A percentile compares a stretch with the other conserved stretches of the same genome.
phyloP scores from a whole-genome alignment of 257 asterid species.

The Striga asiatica region DNA sequence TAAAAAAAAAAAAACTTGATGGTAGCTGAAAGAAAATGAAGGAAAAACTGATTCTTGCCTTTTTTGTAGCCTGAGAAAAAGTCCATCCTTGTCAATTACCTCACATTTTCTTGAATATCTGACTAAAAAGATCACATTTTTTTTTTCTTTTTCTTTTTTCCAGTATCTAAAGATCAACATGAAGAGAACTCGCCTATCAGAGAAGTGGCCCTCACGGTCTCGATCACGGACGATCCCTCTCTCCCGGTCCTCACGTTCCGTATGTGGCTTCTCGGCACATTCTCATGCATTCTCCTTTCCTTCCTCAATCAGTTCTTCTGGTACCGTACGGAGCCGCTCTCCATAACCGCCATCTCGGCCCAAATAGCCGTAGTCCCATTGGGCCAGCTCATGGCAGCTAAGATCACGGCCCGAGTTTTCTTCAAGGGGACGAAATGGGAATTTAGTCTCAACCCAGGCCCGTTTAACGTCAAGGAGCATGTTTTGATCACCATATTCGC shows the following conservation, averaged over 20 bases:
- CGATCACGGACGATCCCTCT: conserved; percentile 54
- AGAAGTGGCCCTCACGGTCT: conserved; percentile 60
- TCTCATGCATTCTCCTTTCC: conserved; percentile 55
- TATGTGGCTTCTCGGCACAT: conserved; percentile 75
- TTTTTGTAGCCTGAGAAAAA: too few species aligned
- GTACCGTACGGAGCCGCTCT: conserved; percentile 71
- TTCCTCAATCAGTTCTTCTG: conserved; percentile 88
- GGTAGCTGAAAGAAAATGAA: too few species aligned
- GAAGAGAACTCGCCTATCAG: conserved; percentile 42
- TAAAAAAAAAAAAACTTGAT: too few species aligned
- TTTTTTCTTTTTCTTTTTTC: background rate
- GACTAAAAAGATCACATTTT: too few species aligned
- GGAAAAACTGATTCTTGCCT: too few species aligned
- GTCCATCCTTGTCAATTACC: too few species aligned
- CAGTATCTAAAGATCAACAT: conserved; percentile 3
- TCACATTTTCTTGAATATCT: too few species aligned
- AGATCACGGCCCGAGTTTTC: conserved; percentile 44
- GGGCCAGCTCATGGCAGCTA: conserved; percentile 86
- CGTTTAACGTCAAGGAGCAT: conserved; percentile 82
- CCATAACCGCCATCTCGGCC: conserved; percentile 74
- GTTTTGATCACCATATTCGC: conserved; percentile 82
- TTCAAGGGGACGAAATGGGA: conserved; percentile 50
- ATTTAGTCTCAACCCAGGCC: conserved; percentile 67
- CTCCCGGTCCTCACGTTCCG: conserved; percentile 69
- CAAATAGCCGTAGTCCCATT: conserved; percentile 86